Evolutionary conservation across 2,329 filamentous ascomycete genomes (phyloP).

Genomic region (Rosellinia necatrix): DNA sequence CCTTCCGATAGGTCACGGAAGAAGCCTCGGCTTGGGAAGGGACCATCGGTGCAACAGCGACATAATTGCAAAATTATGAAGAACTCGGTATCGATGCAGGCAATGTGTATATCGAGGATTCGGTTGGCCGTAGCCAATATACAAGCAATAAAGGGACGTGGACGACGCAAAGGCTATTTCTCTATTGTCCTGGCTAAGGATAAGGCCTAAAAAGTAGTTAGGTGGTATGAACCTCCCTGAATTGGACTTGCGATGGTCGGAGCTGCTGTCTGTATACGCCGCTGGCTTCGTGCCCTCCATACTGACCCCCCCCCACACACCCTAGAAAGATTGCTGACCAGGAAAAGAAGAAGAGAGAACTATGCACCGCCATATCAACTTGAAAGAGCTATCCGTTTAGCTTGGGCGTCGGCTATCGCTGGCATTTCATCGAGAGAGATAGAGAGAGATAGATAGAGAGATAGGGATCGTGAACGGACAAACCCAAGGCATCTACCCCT

Average conservation of each 20-base stretch:
- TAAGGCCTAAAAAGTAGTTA: background rate
- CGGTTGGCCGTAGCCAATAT: background rate
- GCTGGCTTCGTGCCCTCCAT: background rate
- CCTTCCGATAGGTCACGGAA: constrained; percentile 13
- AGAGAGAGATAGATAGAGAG: too few relatives aligned
- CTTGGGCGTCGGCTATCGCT: too few relatives aligned
- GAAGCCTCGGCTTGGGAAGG: constrained; percentile 24
- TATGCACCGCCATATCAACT: too few relatives aligned
- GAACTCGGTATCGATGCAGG: constrained; percentile 8
- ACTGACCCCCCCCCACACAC: too few relatives aligned
- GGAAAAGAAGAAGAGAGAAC: too few relatives aligned
- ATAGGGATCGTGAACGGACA: too few relatives aligned
- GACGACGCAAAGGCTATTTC: background rate
- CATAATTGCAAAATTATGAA: constrained; percentile 13
- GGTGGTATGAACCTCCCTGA: background rate
- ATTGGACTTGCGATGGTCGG: background rate
- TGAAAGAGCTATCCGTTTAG: too few relatives aligned
- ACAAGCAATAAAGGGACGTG: background rate
- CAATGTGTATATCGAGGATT: background rate
- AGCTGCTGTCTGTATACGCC: background rate
- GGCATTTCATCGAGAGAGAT: too few relatives aligned
- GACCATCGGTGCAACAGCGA: constrained; percentile 28
- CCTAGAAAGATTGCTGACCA: too few relatives aligned
- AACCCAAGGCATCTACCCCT: too few relatives aligned
- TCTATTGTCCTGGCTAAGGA: background rate